Evolutionary conservation across 2,329 filamentous ascomycete species (phyloP).

Genomic region (Cordyceps fumosorosea): DNA sequence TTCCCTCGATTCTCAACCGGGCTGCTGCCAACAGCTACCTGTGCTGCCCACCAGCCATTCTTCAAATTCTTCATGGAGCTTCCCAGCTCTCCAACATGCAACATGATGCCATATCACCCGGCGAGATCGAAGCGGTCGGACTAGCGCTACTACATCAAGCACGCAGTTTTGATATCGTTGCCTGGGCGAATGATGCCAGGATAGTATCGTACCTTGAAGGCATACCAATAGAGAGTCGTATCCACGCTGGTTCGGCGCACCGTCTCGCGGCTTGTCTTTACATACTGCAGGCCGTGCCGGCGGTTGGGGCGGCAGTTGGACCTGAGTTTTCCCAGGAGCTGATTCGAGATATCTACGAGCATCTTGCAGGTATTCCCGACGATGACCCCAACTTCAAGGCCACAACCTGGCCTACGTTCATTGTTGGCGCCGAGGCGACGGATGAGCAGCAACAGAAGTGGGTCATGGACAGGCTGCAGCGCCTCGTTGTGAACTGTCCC

Average conservation of each 20-base stretch:
- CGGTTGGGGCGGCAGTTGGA: slow-evolving; percentile 22
- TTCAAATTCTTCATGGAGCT: slow-evolving; percentile 37
- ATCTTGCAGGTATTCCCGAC: slow-evolving; percentile 40
- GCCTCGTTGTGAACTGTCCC: slow-evolving; percentile 34
- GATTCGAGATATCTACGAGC: slow-evolving; percentile 38
- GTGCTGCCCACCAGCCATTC: slow-evolving; percentile 38
- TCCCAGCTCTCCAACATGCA: slow-evolving; percentile 32
- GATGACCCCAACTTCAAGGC: slow-evolving; percentile 49
- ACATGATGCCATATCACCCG: slow-evolving; percentile 19
- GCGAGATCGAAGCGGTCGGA: slow-evolving; percentile 25
- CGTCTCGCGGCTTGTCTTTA: slow-evolving; percentile 40
- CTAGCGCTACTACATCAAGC: slow-evolving; percentile 31
- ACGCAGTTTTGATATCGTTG: slow-evolving; percentile 32
- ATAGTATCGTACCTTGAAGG: slow-evolving; percentile 29
- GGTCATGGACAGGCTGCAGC: slow-evolving; percentile 40
- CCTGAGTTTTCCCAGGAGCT: slow-evolving; percentile 28
- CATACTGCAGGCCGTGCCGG: slow-evolving; percentile 33
- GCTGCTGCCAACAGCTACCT: slow-evolving; percentile 40
- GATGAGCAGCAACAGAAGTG: slow-evolving; percentile 37
- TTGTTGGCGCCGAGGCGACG: slow-evolving; percentile 46
- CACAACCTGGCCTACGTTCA: slow-evolving; percentile 50
- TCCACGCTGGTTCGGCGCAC: slow-evolving; percentile 37
- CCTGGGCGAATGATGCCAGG: slow-evolving; percentile 33
- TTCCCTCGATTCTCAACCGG: slow-evolving; percentile 31
- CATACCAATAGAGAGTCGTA: slow-evolving; percentile 29